Evolutionary conservation across 352 stramenopile species (phyloP).

Genomic region (Globisporangium nagaii): DNA sequence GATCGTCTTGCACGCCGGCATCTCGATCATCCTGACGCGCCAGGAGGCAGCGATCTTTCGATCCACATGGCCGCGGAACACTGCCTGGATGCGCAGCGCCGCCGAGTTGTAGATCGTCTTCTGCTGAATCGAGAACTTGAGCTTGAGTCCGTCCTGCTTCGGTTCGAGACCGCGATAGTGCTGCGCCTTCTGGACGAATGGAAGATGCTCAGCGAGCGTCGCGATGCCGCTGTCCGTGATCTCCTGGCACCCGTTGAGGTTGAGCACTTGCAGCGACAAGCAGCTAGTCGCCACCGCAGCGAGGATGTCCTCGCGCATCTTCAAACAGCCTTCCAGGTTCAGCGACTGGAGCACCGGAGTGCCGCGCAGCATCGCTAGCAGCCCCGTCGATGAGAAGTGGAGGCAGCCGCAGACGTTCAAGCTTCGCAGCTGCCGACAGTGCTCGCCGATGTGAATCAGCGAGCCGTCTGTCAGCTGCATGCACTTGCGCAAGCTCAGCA

Average conservation of each 20-base stretch:
- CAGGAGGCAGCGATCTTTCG: constrained; percentile 44
- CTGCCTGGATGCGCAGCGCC: constrained; percentile 61
- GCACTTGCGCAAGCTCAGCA: constrained; percentile 60
- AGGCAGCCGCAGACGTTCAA: constrained; percentile 65
- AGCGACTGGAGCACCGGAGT: constrained; percentile 54
- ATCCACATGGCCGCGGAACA: constrained; percentile 51
- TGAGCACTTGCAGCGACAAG: constrained; percentile 54
- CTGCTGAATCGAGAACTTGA: constrained; percentile 74
- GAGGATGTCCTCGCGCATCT: constrained; percentile 70
- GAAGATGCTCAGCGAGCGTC: constrained; percentile 64
- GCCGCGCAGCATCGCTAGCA: constrained; percentile 44
- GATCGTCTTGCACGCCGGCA: constrained; percentile 42
- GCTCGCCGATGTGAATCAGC: constrained; percentile 39
- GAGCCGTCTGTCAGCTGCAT: constrained; percentile 50
- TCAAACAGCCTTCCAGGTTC: constrained; percentile 59
- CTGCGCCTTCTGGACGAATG: constrained; percentile 51
- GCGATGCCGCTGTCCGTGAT: constrained; percentile 67
- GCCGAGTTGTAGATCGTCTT: constrained; percentile 68
- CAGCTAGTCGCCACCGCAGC: constrained; percentile 45
- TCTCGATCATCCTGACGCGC: constrained; percentile 49
- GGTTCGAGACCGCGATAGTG: constrained; percentile 62
- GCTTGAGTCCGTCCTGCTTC: constrained; percentile 32
- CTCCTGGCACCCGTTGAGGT: constrained; percentile 69
- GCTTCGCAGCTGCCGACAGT: constrained; percentile 42
- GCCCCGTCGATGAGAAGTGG: constrained; percentile 42